Base-by-base conservation (phyloP, 164 flowering plant species). In the Santalum album region DNA sequence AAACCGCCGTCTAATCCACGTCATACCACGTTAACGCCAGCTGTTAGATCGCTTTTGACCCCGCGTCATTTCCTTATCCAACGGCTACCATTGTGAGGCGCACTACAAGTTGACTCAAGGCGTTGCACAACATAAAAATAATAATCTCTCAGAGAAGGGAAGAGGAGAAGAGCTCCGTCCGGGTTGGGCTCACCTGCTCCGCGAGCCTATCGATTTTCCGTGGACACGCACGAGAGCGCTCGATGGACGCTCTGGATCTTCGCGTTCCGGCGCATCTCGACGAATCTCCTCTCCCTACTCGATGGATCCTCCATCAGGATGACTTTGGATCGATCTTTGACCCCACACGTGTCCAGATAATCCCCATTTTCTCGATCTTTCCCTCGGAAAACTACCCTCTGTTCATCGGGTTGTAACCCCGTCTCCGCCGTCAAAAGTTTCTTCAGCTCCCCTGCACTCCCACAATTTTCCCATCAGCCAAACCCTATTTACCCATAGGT, bases 131-230 rank as follows among this genome's bases (percentile, higher is more conserved):
- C n/a, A n/a, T n/a, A n/a, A n/a, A n/a, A n/a, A n/a, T n/a, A n/a
- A n/a, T n/a, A n/a, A n/a, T n/a, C n/a, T n/a, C n/a, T n/a, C n/a
- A n/a, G n/a, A n/a, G n/a, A n/a, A n/a, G n/a, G n/a, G n/a, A n/a
- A n/a, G n/a, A n/a, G n/a, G n/a, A n/a, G n/a, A n/a, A n/a, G n/a
- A n/a, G n/a, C n/a, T n/a, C n/a, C n/a, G n/a, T n/a, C n/a, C 18
- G 0, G 22, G 25, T 22, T 47, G 10, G 4, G 36, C 65, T 50
- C 10, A 88, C 96, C 88, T 85, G 90, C 1, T 75, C 82, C 19
- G 76, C 79, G 15, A 88, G 74, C 55, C 67, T 72, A 66, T 88
- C 88, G 15, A 88, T 70, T 54, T n/a, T 85, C 90, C 56, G 68
- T 32, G n/a, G 82, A 65, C 21, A 83, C 73, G 66, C 71, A 74